A percentile compares a stretch with the other conserved stretches of the same genome.
Conservation (phyloP, 306 rosid species). For the Citrullus mucosospermus region DNA sequence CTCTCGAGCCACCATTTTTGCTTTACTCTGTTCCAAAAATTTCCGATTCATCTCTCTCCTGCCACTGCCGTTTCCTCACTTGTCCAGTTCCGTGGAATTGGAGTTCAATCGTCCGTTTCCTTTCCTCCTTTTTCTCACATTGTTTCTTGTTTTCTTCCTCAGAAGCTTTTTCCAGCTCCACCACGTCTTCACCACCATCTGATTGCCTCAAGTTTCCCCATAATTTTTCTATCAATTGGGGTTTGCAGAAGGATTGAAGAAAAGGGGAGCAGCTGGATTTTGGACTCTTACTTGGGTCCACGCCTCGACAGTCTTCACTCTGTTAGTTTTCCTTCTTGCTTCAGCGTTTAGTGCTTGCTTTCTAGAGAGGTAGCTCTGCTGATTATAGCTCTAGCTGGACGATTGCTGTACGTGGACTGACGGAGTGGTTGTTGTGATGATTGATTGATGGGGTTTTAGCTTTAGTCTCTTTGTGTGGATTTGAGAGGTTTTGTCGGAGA, state of each 20-base stretch:
- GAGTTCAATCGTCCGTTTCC: slow-evolving; percentile 38
- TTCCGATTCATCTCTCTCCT: neutral
- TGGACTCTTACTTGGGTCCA: neutral
- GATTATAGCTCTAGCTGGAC: slow-evolving; percentile 19
- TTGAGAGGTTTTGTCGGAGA: slow-evolving; percentile 24
- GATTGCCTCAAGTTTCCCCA: slow-evolving; percentile 21
- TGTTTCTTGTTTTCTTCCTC: slow-evolving; percentile 34
- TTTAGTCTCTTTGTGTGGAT: slow-evolving; percentile 21
- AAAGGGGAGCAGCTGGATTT: neutral
- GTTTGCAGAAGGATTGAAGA: neutral
- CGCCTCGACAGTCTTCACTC: neutral
- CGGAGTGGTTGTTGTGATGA: slow-evolving; percentile 26
- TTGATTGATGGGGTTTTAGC: slow-evolving; percentile 34
- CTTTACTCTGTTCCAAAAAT: neutral
- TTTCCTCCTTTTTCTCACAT: slow-evolving; percentile 40
- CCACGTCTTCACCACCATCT: slow-evolving; percentile 29
- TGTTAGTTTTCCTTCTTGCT: neutral
- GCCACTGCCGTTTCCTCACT: slow-evolving; percentile 14
- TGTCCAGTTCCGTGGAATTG: slow-evolving; percentile 19
- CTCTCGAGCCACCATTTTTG: neutral
- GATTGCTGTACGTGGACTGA: slow-evolving; percentile 8
- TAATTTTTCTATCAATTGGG: neutral
- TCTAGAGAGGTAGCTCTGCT: slow-evolving; percentile 8
- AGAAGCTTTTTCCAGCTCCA: slow-evolving; percentile 24
- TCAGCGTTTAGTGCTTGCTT: slow-evolving; percentile 18